A percentile compares a stretch with the other conserved stretches of the same genome.
Conservation (phyloP, 208 protist species). For the Angomonas deanei region DNA sequence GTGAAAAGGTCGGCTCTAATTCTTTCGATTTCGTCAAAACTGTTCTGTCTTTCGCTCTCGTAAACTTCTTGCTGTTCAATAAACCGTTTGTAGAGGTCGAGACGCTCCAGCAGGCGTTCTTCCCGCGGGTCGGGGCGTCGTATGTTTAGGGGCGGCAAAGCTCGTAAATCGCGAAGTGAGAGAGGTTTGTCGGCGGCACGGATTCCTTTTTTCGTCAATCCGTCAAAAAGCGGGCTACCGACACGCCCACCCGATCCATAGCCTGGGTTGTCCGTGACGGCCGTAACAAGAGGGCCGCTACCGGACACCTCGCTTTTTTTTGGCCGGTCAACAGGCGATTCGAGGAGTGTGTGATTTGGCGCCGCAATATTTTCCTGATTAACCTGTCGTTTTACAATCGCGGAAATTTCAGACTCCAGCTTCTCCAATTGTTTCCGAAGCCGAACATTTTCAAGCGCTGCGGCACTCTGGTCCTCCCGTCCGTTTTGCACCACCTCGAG, state of each 20-base stretch:
- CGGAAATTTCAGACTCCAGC: background rate
- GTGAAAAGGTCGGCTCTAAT: constrained; percentile 71
- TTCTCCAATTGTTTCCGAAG: background rate
- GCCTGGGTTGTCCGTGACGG: too few relatives aligned
- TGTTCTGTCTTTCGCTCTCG: background rate
- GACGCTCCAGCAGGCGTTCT: background rate
- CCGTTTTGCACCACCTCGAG: too few relatives aligned
- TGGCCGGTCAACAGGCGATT: too few relatives aligned
- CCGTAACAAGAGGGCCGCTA: too few relatives aligned
- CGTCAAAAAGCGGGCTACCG: background rate
- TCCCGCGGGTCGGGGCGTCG: background rate
- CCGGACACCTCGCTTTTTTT: too few relatives aligned
- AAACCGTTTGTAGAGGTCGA: constrained; percentile 1
- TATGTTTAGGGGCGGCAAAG: constrained; percentile 1
- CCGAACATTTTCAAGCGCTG: background rate
- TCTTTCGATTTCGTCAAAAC: constrained; percentile 6
- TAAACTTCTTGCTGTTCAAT: background rate
- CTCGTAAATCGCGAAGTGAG: background rate
- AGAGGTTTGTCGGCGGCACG: background rate
- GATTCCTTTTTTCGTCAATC: background rate
- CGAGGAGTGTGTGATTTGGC: too few relatives aligned
- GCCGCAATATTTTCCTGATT: background rate
- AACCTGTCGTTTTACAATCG: background rate
- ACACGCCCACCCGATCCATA: too few relatives aligned
- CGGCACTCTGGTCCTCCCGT: background rate